Conservation (phyloP, 495 filamentous ascomycete species). For the Penicillium taxi region DNA sequence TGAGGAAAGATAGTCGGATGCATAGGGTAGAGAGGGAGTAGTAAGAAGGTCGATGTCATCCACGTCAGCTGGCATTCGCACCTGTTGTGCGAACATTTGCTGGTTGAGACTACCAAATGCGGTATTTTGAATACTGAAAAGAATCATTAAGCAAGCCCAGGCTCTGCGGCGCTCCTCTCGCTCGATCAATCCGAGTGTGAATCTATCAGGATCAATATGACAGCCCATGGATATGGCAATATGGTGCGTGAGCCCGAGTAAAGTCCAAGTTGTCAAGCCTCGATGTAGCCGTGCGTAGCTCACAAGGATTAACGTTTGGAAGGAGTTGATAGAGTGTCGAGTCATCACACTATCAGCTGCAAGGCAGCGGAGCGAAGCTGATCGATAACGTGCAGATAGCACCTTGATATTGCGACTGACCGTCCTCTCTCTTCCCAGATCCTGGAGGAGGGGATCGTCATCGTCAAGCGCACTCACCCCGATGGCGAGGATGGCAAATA, state of each 20-base stretch:
- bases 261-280: constrained; percentile 34
- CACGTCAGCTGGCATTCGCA: constrained; percentile 36
- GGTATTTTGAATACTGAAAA: constrained; percentile 32
- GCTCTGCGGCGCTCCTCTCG: constrained; percentile 35
- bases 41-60: constrained; percentile 40
- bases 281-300: constrained; percentile 37
- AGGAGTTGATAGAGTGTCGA: constrained; percentile 38
- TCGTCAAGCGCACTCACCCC: constrained; percentile 40
- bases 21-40: constrained; percentile 7
- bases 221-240: constrained; percentile 42
- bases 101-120: constrained; percentile 26
- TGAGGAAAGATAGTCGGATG: constrained; percentile 11
- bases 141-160: constrained; percentile 11
- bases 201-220: constrained; percentile 40
- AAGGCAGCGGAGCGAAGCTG: constrained; percentile 37
- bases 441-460: constrained; percentile 33
- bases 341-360: constrained; percentile 37
- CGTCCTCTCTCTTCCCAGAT: constrained; percentile 35
- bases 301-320: constrained; percentile 40
- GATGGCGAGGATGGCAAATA: constrained; percentile 39
- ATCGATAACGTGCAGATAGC: constrained; percentile 36
- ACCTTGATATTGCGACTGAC: constrained; percentile 35
- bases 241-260: constrained; percentile 40
- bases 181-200: constrained; percentile 34
- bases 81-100: constrained; percentile 22